Percentiles rank a stretch among this genome's conserved stretches.
Evolutionary conservation across 2,329 filamentous ascomycete genomes (phyloP).

Genomic region (Metarhizium guizhouense): DNA sequence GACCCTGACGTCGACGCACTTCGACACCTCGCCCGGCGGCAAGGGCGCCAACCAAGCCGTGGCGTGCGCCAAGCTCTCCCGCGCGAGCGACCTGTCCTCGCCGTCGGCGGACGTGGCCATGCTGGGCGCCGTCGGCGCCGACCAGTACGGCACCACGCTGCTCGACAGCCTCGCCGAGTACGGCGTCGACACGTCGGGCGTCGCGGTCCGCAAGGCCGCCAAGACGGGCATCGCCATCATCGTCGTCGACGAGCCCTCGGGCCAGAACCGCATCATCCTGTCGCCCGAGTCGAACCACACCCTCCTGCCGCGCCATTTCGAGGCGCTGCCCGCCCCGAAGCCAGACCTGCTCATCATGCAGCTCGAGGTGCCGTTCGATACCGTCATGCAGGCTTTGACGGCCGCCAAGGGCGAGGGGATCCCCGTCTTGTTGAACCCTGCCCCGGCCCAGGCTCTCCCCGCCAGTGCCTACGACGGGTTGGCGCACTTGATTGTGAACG

Average conservation of each 20-base stretch:
- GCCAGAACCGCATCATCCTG: slow-evolving; percentile 70
- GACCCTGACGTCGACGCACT: slow-evolving; percentile 71
- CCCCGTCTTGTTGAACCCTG: slow-evolving; percentile 75
- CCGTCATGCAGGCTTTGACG: slow-evolving; percentile 52
- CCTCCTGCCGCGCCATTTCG: slow-evolving; percentile 28
- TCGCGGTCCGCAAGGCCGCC: slow-evolving; percentile 32
- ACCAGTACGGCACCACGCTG: slow-evolving; percentile 56
- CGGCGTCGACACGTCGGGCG: slow-evolving; percentile 51
- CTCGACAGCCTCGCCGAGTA: slow-evolving; percentile 47
- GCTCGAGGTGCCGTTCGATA: slow-evolving; percentile 64
- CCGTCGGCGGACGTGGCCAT: slow-evolving; percentile 46
- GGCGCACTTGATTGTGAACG: slow-evolving; percentile 78
- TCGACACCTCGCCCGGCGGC: slow-evolving; percentile 74
- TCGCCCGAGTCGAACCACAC: slow-evolving; percentile 61
- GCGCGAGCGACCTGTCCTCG: slow-evolving; percentile 27
- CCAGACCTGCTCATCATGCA: slow-evolving; percentile 66
- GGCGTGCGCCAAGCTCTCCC: slow-evolving; percentile 73
- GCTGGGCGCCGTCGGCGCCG: slow-evolving; percentile 64
- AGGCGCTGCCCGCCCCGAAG: slow-evolving; percentile 20
- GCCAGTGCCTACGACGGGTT: slow-evolving; percentile 56
- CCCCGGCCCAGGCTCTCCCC: slow-evolving; percentile 64
- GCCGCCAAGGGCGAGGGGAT: slow-evolving; percentile 39
- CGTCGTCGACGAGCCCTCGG: slow-evolving; percentile 62
- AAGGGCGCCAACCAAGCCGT: slow-evolving; percentile 97
- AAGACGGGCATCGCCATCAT: slow-evolving; percentile 68